Base-by-base conservation (phyloP, 805 yeast species). In the Ogataea siamensis region DNA sequence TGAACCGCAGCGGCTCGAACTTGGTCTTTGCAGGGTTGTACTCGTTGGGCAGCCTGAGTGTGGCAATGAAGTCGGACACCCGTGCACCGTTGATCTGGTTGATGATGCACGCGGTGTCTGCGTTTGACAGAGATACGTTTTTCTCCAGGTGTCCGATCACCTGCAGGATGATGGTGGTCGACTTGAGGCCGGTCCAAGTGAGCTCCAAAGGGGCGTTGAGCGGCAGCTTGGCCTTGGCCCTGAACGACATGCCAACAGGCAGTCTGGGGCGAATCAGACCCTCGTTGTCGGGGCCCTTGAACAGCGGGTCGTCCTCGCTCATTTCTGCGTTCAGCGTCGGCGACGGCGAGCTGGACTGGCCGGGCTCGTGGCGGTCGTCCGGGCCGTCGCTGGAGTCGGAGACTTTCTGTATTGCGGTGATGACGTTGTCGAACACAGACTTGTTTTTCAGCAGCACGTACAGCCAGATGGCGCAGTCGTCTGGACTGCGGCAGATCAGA, bases 171-270 rank as follows among this genome's bases (percentile, higher is more conserved):
- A 68, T 58, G 6, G 61, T 49, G 22, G 74, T 63, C 0, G 82
- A 66, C 15, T 72, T 73, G 46, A 53, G 68, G 1, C 85, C 85
- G 13, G 77, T 71, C 85, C 86, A 77, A 0, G 75, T 64, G 31
- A 66, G 54, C 20, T 65, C 63, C 27, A 80, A 52, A 3, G 80
- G 70, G 3, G 74, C 68, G 43, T 72, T 71, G 24, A 60, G 58
- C 0, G 80, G 76, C 21, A 68, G 58, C 45, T 81, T 80, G 11
- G 75, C 73, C 30, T 67, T 70, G 2, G 82, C 78, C 34, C 66
- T 73, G 12, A 54, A 50, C 0, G 85, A 74, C 85, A 80, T 78
- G 3, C 87, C 86, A 1, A 68, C 57, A 4, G 82, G 83, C 9
- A 68, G 70, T 17, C 56, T 64, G 5, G 84, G 78, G 37, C 74